These are phyloP conservation scores for Tanacetum coccineum DNA, from an alignment of 129 eudicot species.

Conservation along the genomic window DNA sequence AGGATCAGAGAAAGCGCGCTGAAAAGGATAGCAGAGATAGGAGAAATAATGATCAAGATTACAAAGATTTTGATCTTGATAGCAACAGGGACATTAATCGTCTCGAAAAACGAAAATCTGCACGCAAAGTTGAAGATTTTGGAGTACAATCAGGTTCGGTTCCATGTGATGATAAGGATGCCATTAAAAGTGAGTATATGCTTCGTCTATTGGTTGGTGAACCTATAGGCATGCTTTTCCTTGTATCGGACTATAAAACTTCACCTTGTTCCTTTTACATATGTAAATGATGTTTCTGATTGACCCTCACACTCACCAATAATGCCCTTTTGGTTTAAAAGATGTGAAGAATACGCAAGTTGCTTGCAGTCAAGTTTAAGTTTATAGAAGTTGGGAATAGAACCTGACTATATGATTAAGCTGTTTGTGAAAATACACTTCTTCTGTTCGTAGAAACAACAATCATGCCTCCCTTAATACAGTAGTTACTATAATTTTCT, in stretches of 20 bases:
- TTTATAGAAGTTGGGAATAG: slow-evolving; percentile 1
- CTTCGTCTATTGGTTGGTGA: slow-evolving; percentile 12
- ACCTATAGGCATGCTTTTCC: slow-evolving; percentile 2
- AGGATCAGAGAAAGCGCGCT: slow-evolving; percentile 64
- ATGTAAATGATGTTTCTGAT: slow-evolving; percentile 7
- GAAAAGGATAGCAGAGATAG: slow-evolving; percentile 68
- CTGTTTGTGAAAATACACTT: background rate
- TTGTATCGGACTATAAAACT: background rate
- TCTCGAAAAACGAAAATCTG: slow-evolving; percentile 61
- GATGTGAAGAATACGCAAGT: background rate
- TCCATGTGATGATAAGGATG: slow-evolving; percentile 69
- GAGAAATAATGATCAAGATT: slow-evolving; percentile 73
- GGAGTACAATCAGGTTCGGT: slow-evolving; percentile 49
- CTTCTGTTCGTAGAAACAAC: too few relatives aligned
- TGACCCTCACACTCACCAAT: background rate
- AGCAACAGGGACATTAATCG: slow-evolving; percentile 49
- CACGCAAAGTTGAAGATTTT: slow-evolving; percentile 79
- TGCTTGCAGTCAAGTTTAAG: slow-evolving; percentile 1
- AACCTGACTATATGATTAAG: slow-evolving; percentile 4
- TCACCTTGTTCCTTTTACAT: background rate
- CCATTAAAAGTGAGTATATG: slow-evolving; percentile 72
- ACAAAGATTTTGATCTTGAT: slow-evolving; percentile 62
- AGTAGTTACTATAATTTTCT: background rate
- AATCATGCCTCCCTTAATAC: background rate
- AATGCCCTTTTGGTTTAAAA: slow-evolving; percentile 1